phyloP scores from a whole-genome alignment of 176 grass and related monocot species.

The Musa acuminata region DNA sequence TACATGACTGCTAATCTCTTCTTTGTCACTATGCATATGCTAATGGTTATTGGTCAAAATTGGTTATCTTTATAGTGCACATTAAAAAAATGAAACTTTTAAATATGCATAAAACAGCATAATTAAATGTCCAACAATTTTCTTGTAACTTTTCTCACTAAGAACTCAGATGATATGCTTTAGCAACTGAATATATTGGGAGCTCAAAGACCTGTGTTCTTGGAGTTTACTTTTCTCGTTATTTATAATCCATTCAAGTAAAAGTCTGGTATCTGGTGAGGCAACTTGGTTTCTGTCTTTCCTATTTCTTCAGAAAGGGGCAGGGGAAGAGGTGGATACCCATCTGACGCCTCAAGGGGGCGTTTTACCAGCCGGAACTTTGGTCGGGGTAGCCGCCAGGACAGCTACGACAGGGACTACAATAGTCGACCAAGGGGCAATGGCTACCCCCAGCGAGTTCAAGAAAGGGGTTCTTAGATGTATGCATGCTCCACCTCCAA shows the following conservation, averaged over 20 bases:
- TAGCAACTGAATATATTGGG: too few relatives aligned
- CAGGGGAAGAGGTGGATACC: slow-evolving; percentile 30
- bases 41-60: too few relatives aligned
- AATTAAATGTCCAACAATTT: too few relatives aligned
- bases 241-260: background rate
- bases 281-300: background rate
- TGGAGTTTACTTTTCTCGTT: background rate
- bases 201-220: too few relatives aligned
- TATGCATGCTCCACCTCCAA: slow-evolving; percentile 10
- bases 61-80: too few relatives aligned
- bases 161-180: too few relatives aligned
- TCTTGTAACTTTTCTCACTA: too few relatives aligned
- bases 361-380: slow-evolving; percentile 38
- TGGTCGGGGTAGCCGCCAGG: slow-evolving; percentile 13
- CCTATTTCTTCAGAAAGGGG: slow-evolving; percentile 40
- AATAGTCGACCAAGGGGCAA: slow-evolving; percentile 40
- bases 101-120: too few relatives aligned
- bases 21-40: too few relatives aligned
- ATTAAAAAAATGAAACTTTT: too few relatives aligned
- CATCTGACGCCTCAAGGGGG: slow-evolving; percentile 20
- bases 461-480: slow-evolving; percentile 52
- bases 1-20: too few relatives aligned
- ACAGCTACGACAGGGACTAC: slow-evolving; percentile 33
- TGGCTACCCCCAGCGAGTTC: slow-evolving; percentile 29
- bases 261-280: background rate